These are phyloP conservation scores for Talaromyces proteolyticus DNA, from an alignment of 495 filamentous ascomycete genomes.

Conservation along the genomic window DNA sequence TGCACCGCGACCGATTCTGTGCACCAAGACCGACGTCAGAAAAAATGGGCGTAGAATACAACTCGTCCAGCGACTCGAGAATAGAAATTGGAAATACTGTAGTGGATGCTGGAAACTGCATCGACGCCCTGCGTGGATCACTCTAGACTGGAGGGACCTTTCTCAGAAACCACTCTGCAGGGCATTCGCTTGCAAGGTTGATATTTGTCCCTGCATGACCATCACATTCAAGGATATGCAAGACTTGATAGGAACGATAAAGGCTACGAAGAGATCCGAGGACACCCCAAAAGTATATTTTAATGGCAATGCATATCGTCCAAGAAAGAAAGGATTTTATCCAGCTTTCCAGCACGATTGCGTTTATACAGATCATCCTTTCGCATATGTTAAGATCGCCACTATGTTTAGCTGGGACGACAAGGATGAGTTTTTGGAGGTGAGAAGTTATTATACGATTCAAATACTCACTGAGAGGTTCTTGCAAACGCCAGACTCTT, in stretches of 20 bases:
- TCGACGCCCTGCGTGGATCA: neutral
- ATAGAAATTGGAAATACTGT: neutral
- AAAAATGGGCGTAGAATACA: neutral
- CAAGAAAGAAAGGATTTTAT: neutral
- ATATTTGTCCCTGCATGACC: constrained; percentile 2
- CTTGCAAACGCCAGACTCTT: too few species aligned
- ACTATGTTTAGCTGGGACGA: neutral
- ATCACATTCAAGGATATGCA: neutral
- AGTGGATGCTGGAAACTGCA: neutral
- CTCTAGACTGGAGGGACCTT: too few species aligned
- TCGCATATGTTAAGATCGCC: neutral
- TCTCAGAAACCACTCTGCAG: neutral
- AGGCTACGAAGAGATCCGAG: neutral
- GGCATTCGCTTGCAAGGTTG: neutral
- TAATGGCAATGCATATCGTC: too few species aligned
- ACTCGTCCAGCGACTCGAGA: constrained; percentile 1
- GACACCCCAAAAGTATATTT: too few species aligned
- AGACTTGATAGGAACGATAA: neutral
- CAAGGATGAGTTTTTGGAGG: neutral
- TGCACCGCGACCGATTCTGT: neutral
- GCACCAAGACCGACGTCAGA: neutral
- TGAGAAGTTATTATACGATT: too few species aligned
- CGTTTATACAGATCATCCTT: constrained; percentile 1
- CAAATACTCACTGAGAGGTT: too few species aligned
- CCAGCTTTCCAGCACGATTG: neutral